Conservation (phyloP, 1,284 basidiomycete species). For the Leccinum subrobustum region DNA sequence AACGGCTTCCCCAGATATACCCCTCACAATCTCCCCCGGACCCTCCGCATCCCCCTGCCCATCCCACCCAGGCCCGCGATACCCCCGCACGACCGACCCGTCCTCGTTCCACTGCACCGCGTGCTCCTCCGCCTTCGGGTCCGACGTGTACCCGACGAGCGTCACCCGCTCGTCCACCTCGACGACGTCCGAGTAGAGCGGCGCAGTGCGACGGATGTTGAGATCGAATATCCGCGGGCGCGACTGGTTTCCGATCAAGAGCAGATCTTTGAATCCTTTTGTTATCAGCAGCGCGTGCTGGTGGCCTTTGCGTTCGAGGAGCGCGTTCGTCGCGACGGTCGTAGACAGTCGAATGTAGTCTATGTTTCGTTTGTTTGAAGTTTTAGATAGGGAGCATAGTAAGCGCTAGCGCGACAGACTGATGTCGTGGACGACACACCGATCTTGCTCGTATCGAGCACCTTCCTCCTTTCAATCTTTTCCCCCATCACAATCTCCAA, state of each 20-base stretch:
- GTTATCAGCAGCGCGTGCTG: constrained; percentile 92
- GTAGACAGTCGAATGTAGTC: constrained; percentile 93
- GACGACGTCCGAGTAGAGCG: constrained; percentile 79
- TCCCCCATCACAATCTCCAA: constrained; percentile 76
- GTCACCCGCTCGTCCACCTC: constrained; percentile 97
- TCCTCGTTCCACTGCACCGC: constrained; percentile 72
- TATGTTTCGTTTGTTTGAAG: constrained; percentile 29
- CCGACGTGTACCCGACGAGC: constrained; percentile 88
- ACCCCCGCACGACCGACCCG: constrained; percentile 66
- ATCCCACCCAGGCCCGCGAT: constrained; percentile 75
- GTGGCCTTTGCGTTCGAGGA: constrained; percentile 92
- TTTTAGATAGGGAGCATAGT: not conserved
- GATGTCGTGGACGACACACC: constrained; percentile 43
- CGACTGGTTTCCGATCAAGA: constrained; percentile 91
- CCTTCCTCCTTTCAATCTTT: constrained; percentile 61
- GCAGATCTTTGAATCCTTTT: constrained; percentile 87
- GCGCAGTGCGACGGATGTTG: constrained; percentile 76
- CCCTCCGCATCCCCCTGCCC: constrained; percentile 65
- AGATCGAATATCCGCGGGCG: constrained; percentile 89
- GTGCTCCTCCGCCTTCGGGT: constrained; percentile 77
- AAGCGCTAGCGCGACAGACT: not conserved
- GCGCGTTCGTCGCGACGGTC: constrained; percentile 95
- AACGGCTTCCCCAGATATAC: constrained; percentile 91
- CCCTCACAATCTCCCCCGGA: constrained; percentile 76
- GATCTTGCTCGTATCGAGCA: constrained; percentile 81